phyloP scores from a whole-genome alignment of 805 yeast species.

The Candida cerambycidarum region DNA sequence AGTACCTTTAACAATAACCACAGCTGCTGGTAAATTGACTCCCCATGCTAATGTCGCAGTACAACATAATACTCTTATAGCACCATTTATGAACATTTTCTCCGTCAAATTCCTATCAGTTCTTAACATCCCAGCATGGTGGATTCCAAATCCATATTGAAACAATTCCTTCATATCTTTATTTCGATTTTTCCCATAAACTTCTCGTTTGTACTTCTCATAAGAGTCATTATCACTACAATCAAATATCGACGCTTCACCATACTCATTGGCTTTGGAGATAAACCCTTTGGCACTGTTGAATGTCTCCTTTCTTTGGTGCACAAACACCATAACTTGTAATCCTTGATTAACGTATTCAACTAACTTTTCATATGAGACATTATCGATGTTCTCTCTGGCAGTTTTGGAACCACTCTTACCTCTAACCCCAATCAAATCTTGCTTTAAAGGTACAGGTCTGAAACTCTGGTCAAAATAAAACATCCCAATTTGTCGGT shows the following conservation, averaged over 20 bases:
- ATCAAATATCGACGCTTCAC: slow-evolving; percentile 60
- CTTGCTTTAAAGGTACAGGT: slow-evolving; percentile 91
- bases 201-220: slow-evolving; percentile 58
- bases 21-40: slow-evolving; percentile 97
- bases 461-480: slow-evolving; percentile 91
- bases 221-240: slow-evolving; percentile 45
- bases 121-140: slow-evolving; percentile 96
- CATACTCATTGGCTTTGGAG: slow-evolving; percentile 60
- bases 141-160: slow-evolving; percentile 82
- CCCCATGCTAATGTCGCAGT: slow-evolving; percentile 99
- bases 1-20: slow-evolving; percentile 94
- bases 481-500: slow-evolving; percentile 87
- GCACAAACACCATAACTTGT: slow-evolving; percentile 96
- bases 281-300: slow-evolving; percentile 77
- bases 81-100: slow-evolving; percentile 80
- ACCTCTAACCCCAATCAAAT: slow-evolving; percentile 81
- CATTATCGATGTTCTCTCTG: slow-evolving; percentile 69
- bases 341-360: slow-evolving; percentile 67
- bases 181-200: slow-evolving; percentile 64
- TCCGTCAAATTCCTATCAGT: slow-evolving; percentile 89
- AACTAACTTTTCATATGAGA: slow-evolving; percentile 72
- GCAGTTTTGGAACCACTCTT: slow-evolving; percentile 76
- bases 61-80: slow-evolving; percentile 86
- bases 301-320: slow-evolving; percentile 89
- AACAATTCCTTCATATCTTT: slow-evolving; percentile 81